Evolutionary conservation across 2,329 filamentous ascomycete species (phyloP), one percentile per base, ranked within the genome.

Genomic region (Leptosphaerulina australis): DNA sequence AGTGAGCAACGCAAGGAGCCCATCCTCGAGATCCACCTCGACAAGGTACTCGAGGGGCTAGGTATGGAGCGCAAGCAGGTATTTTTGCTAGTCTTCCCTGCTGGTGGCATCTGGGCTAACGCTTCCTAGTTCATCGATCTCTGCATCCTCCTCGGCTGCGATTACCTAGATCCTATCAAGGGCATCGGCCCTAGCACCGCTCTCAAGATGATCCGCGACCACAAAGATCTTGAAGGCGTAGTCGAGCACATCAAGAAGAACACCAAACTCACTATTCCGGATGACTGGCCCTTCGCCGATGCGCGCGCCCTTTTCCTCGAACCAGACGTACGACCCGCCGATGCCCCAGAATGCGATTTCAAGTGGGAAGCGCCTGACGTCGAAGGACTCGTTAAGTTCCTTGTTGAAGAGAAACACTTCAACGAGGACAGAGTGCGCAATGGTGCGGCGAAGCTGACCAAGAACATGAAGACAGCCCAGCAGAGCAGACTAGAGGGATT

Each of bases 1-100:
- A 95, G 91, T 69, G 94, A 99, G 79, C 91, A 96, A 77, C 84
- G 93, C 58, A 99, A 99, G 76, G 92, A 97, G 72, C 94, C 94
- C 0, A 97, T 99, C 62, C 92, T 95, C 66, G 94, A 99, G 74
- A 96, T 99, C 40, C 87, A 90, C 66, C 77, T 97, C 12, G 87
- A 91, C 64, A 91, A 88, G 72, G 91, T 94, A 3, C 80, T 99
- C 12, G 88, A 92, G 63, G 92, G 93, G 0, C 74, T 99, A 50
- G 83, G 82, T 53, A 97, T 99, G 92, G 90, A 96, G 44, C 83
- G 87, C 58, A 83, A 87, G 49, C 90, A 95, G 83, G 90, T 91
- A 78, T 5, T 15, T 14, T 20, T 9, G 7, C 10, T 15, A 2
- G 5, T 36, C 4, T 7, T 1, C 10, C 5, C 5, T 24, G 1